phyloP scores from a whole-genome alignment of 805 yeast genomes.

The Suhomyces pyralidae region DNA sequence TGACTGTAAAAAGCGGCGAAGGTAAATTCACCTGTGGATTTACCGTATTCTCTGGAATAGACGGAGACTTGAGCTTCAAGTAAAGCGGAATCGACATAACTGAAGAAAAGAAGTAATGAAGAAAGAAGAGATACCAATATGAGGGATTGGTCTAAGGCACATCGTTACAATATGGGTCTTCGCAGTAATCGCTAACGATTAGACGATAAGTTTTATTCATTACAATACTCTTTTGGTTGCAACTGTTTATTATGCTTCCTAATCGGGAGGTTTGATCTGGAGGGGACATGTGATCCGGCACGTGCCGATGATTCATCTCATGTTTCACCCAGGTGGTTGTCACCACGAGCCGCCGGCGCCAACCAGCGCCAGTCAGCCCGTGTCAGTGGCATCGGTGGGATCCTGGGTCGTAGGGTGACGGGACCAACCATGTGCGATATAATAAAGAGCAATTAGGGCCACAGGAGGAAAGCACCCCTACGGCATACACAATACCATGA shows the following conservation, averaged over 20 bases:
- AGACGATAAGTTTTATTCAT: not conserved
- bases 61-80: constrained; percentile 22
- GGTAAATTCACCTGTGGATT: not conserved
- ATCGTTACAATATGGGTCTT: constrained; percentile 20
- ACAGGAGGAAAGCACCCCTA: too few species aligned
- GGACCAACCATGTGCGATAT: too few species aligned
- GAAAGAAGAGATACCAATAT: not conserved
- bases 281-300: not conserved
- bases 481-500: not conserved
- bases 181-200: constrained; percentile 13
- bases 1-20: constrained; percentile 5
- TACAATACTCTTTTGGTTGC: constrained; percentile 3
- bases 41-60: constrained; percentile 7
- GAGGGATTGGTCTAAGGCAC: constrained; percentile 6
- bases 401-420: not conserved
- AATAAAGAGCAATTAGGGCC: too few species aligned
- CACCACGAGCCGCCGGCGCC: not conserved
- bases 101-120: not conserved
- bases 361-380: not conserved
- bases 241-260: constrained; percentile 1
- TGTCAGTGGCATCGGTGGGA: not conserved
- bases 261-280: not conserved
- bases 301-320: not conserved
- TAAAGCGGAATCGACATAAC: constrained; percentile 21
- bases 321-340: not conserved